Percentiles rank a stretch among this genome's conserved stretches.
These are phyloP conservation scores for Emmonsiellopsis sp. DNA, from an alignment of 2,329 filamentous ascomycete genomes.

Conservation along the genomic window DNA sequence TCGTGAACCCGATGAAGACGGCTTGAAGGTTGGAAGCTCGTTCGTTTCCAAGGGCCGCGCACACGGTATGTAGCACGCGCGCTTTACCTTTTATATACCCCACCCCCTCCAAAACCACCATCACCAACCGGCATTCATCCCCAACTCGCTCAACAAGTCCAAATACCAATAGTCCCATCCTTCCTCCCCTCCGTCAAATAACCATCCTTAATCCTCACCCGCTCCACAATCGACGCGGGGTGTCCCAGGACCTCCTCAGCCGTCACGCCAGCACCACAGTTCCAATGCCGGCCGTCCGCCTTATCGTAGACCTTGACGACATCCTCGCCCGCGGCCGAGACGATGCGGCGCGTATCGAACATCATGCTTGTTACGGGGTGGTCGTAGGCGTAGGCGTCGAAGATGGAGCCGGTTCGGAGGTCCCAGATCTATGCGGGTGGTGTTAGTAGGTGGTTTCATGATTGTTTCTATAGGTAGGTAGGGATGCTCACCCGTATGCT, in stretches of 20 bases:
- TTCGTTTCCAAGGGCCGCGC: no score
- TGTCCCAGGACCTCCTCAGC: constrained; percentile 57
- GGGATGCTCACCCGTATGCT: constrained; percentile 77
- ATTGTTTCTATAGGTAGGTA: neutral
- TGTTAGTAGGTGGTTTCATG: constrained; percentile 10
- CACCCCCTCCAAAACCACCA: neutral
- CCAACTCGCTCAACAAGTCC: constrained; percentile 58
- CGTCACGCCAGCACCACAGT: constrained; percentile 75
- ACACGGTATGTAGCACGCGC: neutral
- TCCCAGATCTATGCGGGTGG: constrained; percentile 75
- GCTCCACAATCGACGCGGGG: constrained; percentile 63
- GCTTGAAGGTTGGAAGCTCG: no score
- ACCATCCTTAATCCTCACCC: constrained; percentile 83
- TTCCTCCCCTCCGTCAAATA: constrained; percentile 85
- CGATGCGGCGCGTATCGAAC: constrained; percentile 87
- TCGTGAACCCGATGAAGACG: no score
- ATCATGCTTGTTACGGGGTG: constrained; percentile 89
- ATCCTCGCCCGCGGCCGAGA: constrained; percentile 79
- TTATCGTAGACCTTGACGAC: constrained; percentile 99
- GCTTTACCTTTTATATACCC: neutral
- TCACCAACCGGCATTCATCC: neutral
- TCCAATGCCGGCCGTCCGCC: constrained; percentile 90
- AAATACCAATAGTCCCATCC: constrained; percentile 83
- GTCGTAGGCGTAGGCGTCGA: constrained; percentile 94
- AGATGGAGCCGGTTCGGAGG: constrained; percentile 87